Conservation (phyloP, 1,284 basidiomycete genomes). For the Rhodotorula sp. region DNA sequence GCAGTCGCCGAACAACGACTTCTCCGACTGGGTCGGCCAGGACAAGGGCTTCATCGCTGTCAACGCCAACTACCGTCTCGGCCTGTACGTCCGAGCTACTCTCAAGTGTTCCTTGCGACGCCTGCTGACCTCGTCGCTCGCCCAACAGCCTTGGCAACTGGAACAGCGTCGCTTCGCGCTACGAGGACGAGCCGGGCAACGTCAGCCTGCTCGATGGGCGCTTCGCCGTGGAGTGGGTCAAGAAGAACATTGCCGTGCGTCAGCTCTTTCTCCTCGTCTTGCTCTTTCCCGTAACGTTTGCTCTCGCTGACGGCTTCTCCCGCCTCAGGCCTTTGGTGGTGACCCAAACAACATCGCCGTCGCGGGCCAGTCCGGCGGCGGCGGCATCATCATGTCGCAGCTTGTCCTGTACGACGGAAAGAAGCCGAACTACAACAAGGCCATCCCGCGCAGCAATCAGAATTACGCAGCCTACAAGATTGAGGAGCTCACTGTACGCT, state of each 20-base stretch:
- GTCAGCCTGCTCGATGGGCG: conserved; percentile 32
- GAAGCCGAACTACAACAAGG: conserved; percentile 30
- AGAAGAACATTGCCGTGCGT: conserved; percentile 30
- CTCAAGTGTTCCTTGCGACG: no score
- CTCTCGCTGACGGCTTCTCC: not conserved
- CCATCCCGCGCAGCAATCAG: conserved; percentile 31
- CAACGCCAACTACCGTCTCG: conserved; percentile 37
- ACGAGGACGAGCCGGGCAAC: conserved; percentile 36
- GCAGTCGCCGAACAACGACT: conserved; percentile 39
- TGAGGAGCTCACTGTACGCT: conserved; percentile 26
- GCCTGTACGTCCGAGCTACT: not conserved
- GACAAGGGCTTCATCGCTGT: conserved; percentile 36
- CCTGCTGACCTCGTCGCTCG: not conserved
- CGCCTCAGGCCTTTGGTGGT: conserved; percentile 14
- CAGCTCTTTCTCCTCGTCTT: not conserved
- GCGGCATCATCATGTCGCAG: conserved; percentile 28
- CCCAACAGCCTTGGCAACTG: conserved; percentile 19
- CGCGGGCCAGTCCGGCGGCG: conserved; percentile 34
- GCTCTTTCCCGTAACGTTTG: not conserved
- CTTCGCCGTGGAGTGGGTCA: conserved; percentile 34
- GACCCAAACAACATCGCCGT: conserved; percentile 19
- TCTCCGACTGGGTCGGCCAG: conserved; percentile 36
- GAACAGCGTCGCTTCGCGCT: conserved; percentile 17
- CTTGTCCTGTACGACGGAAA: conserved; percentile 35
- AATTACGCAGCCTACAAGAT: conserved; percentile 28